These are phyloP conservation scores for Dalbergia cultrata DNA, from an alignment of 306 rosid genomes.

Conservation along the genomic window DNA sequence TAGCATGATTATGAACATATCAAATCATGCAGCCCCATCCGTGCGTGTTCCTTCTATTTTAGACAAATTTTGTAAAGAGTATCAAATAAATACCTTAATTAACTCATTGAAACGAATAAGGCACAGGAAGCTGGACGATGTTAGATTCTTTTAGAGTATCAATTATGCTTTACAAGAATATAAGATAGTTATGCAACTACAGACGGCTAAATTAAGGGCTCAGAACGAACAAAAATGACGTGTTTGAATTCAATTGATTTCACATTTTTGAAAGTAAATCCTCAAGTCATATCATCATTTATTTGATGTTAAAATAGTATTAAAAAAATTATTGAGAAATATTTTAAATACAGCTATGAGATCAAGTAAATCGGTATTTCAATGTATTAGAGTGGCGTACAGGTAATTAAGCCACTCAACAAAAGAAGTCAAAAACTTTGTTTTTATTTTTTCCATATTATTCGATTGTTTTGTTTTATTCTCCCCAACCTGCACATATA, in stretches of 20 bases:
- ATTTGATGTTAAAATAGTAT: neutral
- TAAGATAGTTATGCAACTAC: neutral
- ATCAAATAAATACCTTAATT: neutral
- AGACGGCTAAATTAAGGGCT: neutral
- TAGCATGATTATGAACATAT: constrained; percentile 41
- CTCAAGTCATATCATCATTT: neutral
- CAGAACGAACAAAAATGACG: neutral
- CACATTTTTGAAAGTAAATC: neutral
- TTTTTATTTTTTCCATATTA: neutral
- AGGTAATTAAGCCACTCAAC: neutral
- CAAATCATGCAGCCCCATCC: constrained; percentile 45
- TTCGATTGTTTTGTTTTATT: neutral
- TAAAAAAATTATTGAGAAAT: neutral
- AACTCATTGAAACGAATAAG: constrained; percentile 8
- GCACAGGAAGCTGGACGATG: neutral
- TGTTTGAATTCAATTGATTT: neutral
- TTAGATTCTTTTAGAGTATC: neutral
- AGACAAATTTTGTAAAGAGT: neutral
- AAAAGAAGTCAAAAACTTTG: neutral
- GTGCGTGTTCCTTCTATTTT: constrained; percentile 40
- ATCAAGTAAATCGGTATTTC: neutral
- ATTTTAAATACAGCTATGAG: neutral
- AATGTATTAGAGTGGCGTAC: neutral
- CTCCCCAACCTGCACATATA: neutral
- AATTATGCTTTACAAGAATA: constrained; percentile 13